Evolutionary conservation across 176 grass and related monocot species (phyloP).

Genomic region (Saccharum spontaneum): DNA sequence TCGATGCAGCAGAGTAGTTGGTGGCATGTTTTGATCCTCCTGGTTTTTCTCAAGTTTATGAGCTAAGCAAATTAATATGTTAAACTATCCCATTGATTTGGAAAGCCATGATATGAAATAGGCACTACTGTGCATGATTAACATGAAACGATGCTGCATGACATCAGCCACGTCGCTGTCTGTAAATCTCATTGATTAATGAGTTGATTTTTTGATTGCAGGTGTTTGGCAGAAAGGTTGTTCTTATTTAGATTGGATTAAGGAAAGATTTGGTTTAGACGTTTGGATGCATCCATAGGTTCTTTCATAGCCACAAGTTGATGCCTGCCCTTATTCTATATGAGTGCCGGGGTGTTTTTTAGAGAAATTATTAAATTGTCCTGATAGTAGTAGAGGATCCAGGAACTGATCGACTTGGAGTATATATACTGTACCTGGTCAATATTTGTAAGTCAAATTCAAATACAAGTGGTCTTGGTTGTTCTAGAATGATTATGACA

Average conservation of each 20-base stretch:
- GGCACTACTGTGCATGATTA: not conserved
- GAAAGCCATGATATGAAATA: constrained; percentile 25
- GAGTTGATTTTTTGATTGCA: not conserved
- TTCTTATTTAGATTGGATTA: not conserved
- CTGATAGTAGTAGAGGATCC: not conserved
- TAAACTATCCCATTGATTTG: constrained; percentile 26
- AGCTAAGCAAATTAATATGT: not conserved
- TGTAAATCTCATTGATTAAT: constrained; percentile 16
- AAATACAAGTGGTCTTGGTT: not conserved
- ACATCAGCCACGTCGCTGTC: constrained; percentile 29
- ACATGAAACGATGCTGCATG: constrained; percentile 8
- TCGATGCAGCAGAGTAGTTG: constrained; percentile 7
- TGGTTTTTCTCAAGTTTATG: not conserved
- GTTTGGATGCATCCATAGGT: constrained; percentile 15
- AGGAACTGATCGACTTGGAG: not conserved
- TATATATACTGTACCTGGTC: not conserved
- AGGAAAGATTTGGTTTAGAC: constrained; percentile 1
- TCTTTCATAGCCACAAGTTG: constrained; percentile 1
- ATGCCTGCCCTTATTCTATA: not conserved
- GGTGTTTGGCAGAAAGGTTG: not conserved
- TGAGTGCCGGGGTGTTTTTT: not conserved
- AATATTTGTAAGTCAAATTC: not conserved
- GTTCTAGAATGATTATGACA: not conserved
- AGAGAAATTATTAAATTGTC: not conserved
- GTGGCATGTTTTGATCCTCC: constrained; percentile 10